Base-by-base conservation (phyloP, 371 early-diverging fungal species). In the Thermomucor indicae-seudaticae region DNA sequence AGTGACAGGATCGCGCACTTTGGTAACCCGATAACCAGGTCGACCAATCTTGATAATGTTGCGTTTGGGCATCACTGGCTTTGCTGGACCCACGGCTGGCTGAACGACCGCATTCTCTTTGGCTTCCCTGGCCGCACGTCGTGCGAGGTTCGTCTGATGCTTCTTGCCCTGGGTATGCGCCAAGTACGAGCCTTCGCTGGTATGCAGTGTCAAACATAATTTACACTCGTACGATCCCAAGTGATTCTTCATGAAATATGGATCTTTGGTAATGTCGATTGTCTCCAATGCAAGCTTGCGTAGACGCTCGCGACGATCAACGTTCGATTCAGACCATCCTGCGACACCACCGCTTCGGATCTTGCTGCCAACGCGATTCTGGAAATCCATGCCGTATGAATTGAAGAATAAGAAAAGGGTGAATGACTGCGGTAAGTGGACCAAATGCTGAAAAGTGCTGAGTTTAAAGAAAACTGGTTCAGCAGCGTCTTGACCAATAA, bases 161-260 rank as follows among this genome's bases (percentile, higher is more conserved):
- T 98, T 98, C 62, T 97, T 97, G 43, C 97, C 98, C 70, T 98
- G 98, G 4, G 98, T 98, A 57, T 98, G 98, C 3, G 95, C 93
- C 27, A 98, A 73, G 68, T 98, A 98, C 6, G 90, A 89, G 0
- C 97, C 98, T 66, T 98, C 98, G 64, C 94, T 96, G 47, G 84
- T 91, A 70, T 96, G 97, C 6, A 96, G 78, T 11, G 96, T 96
- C 30, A 95, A 72, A 69, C 93, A 93, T 19, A 98, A 86, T 71
- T 96, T 95, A 78, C 97, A 98, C 64, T 97, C 98, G 72, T 94
- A 97, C 1, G 95, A 91, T 14, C 98, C 98, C 40, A 96, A 72
- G 63, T 98, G 98, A 71, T 98, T 98, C 66, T 90, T 89, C 94
- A 96, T 92, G 56, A 97, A 93, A 57, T 96, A 97, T 11, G 97